Evolutionary conservation across 164 flowering plant species (phyloP).

Genomic region (Nymphaea colorata): DNA sequence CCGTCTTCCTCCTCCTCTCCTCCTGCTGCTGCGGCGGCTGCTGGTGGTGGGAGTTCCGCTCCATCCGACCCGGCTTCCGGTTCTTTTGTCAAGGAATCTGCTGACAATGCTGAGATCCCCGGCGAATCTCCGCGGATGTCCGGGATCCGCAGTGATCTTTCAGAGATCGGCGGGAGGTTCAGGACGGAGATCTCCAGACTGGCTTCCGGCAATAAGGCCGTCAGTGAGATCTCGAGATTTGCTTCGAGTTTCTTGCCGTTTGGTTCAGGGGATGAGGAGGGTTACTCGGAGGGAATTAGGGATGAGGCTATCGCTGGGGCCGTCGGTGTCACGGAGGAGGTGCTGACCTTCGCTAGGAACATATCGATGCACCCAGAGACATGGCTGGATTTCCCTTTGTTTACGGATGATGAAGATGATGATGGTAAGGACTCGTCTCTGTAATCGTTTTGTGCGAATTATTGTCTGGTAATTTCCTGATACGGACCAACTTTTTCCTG

Average conservation of each 20-base stretch:
- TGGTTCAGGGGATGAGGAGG: constrained; percentile 16
- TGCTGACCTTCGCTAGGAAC: constrained; percentile 73
- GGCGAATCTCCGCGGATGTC: constrained; percentile 11
- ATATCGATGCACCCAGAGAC: constrained; percentile 96
- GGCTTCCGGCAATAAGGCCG: constrained; percentile 14
- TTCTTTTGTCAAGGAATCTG: background rate
- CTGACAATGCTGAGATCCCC: background rate
- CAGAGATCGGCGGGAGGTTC: constrained; percentile 33
- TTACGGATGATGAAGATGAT: constrained; percentile 59
- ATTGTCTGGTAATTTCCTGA: too few relatives aligned
- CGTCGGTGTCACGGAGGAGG: constrained; percentile 78
- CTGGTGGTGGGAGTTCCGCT: background rate
- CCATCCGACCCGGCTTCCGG: background rate
- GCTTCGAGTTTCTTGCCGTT: constrained; percentile 29
- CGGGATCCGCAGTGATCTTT: constrained; percentile 22
- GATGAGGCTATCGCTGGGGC: constrained; percentile 9
- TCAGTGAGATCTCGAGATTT: constrained; percentile 31
- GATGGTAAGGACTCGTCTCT: constrained; percentile 36
- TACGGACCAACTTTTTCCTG: too few relatives aligned
- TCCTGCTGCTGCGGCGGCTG: constrained; percentile 2
- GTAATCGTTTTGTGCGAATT: too few relatives aligned
- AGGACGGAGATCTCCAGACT: constrained; percentile 19
- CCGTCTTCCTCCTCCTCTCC: constrained; percentile 5
- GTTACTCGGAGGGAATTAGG: constrained; percentile 15
- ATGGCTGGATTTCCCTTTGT: constrained; percentile 89